phyloP scores from a whole-genome alignment of 306 rosid genomes.

The Pyrus bretschneideri region DNA sequence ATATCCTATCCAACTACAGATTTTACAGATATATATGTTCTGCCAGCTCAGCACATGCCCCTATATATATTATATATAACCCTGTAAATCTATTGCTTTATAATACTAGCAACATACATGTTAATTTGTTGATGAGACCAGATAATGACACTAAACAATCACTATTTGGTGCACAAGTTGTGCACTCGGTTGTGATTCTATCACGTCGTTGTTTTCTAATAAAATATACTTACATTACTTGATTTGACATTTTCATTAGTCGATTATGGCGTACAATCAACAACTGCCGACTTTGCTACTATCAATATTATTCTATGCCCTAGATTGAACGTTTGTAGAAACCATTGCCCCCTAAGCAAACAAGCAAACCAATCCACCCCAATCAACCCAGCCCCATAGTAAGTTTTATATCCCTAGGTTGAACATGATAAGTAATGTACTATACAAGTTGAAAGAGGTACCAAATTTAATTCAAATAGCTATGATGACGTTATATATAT shows the following conservation, averaged over 20 bases:
- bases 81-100: constrained; percentile 17
- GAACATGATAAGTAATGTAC: no score
- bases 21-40: neutral
- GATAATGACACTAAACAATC: neutral
- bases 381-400: no score
- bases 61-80: neutral
- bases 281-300: neutral
- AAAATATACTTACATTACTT: neutral
- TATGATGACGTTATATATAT: no score
- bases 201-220: neutral
- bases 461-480: no score
- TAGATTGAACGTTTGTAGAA: no score
- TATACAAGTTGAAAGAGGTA: no score
- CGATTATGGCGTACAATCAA: neutral
- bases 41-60: neutral
- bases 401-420: no score
- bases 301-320: neutral
- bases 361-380: no score
- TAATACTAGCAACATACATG: constrained; percentile 20
- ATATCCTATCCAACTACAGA: constrained; percentile 31
- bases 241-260: neutral
- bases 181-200: neutral
- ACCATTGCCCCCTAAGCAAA: no score
- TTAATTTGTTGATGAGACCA: neutral
- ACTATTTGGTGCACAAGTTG: neutral